Evolutionary conservation across 202 grass and related monocot species (phyloP), one percentile per base, ranked within the genome.

Genomic region (Zizania palustris): DNA sequence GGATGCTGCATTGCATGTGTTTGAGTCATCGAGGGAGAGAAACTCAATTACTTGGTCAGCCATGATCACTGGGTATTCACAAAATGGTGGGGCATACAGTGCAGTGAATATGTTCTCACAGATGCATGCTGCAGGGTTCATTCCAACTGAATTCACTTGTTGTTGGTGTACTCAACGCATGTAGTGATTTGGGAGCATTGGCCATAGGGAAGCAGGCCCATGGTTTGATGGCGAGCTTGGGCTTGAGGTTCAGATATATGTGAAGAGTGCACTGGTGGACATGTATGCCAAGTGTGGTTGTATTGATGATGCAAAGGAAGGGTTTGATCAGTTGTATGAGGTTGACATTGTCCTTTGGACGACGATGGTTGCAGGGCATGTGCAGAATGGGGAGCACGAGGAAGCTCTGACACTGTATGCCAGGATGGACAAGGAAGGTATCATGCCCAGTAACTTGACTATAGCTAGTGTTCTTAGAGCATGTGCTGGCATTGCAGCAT

Each of bases 31-130:
- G 1, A 85, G 59, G 22, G 82, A 85, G 50, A 86, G 90, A 81
- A 89, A 82, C 21, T 89, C 92, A 1, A 87, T 96, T 66, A 91
- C 92, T 46, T 96, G 92, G 89, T 96, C 92, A 1, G 92, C 86
- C 0, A 89, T 96, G 80, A 87, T 91, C 40, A 96, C 83, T 3
- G 86, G 89, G 46, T 89, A 84, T 65, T 83, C 86, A 14, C 92
- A 96, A 75, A 91, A 96, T 61, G 89, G 86, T 22, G 72, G 84
- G 36, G 85, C 86, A 35, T 45, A 82, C 49, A 85, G 62, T 6
- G 77, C 89, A 33, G 16, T 86, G n/a, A 21, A 14, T 40, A 76
- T 89, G 84, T 96, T 96, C 84, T 76, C 59, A 45, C 69, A 83
- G n/a, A 96, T 96, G 88, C 92, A 89, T 45, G 15, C 69, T 69